Evolutionary conservation across 805 yeast species (phyloP), one percentile per base, ranked within the genome.

Genomic region (Teunomyces aglyptinius): DNA sequence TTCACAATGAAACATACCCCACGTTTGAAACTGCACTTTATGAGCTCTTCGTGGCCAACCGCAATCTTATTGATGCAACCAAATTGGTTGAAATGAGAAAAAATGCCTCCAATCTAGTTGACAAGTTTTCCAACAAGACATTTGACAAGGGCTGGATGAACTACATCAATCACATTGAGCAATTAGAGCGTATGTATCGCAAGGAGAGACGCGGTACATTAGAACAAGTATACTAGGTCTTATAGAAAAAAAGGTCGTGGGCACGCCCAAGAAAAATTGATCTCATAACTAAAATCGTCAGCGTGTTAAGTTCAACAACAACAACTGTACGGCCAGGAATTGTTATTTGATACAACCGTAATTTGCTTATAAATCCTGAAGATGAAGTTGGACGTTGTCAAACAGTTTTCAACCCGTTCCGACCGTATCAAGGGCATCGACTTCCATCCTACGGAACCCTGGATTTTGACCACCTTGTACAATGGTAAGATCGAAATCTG

Each of bases 391-490:
- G 76, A 64, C 65, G 71, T 65, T 50, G 63, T 85, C 80, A 89
- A 87, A 75, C 85, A 85, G 59, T 88, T 91, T 69, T 85, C 89
- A 56, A 82, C 94, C 52, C 88, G 97, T 60, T 85, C 97, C 33
- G 97, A 91, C 67, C 85, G 99, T 67, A 97, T 94, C 64, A 94
- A 94, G 70, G 97, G 97, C 42, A 86, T 94, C 62, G 99, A 94
- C 70, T 87, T 94, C 77, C 99, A 94, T 67, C 99, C 99, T 19
- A 77, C 91, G 16, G 99, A 94, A 67, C 98, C 99, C 45, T 92
- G 98, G 98, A 83, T 90, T 44, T 75, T 90, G 60, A 85, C 92
- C 45, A 89, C 97, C n/a, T 75, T 89, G 49, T 90, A 88, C 69
- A 86, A 91, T 43, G 99, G 96, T 55, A 80, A 80, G 65, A 82